Evolutionary conservation across 164 flowering plant genomes (phyloP).

Genomic region (Aristolochia fimbriata): DNA sequence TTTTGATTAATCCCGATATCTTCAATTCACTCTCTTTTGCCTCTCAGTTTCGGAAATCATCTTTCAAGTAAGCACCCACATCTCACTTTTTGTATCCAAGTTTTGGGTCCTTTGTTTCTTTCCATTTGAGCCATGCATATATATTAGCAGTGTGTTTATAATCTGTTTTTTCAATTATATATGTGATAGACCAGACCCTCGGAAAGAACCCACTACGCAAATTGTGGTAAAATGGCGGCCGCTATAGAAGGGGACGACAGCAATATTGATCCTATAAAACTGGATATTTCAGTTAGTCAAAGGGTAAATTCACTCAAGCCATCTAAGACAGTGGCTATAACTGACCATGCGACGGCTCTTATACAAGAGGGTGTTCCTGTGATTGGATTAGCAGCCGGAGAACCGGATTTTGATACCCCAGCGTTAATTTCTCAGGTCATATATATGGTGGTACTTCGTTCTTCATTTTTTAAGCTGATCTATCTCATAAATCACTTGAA

Average conservation of each 20-base stretch:
- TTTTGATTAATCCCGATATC: constrained; percentile 6
- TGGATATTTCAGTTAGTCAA: constrained; percentile 71
- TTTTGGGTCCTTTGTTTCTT: not conserved
- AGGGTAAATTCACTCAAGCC: constrained; percentile 86
- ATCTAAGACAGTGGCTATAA: constrained; percentile 80
- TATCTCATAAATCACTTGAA: not conserved
- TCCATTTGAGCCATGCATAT: too few species aligned
- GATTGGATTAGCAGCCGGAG: constrained; percentile 85
- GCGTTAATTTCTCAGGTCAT: constrained; percentile 62
- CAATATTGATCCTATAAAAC: constrained; percentile 22
- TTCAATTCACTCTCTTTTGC: constrained; percentile 30
- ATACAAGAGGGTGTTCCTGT: constrained; percentile 87
- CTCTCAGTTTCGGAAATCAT: constrained; percentile 18
- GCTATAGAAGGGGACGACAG: constrained; percentile 30
- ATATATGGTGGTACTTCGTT: too few species aligned
- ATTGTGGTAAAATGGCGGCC: constrained; percentile 17
- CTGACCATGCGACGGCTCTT: constrained; percentile 88
- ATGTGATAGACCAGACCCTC: constrained; percentile 19
- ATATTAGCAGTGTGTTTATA: not conserved
- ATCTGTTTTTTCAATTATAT: too few species aligned
- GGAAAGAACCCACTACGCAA: constrained; percentile 12
- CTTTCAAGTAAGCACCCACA: constrained; percentile 26
- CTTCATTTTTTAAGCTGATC: not conserved
- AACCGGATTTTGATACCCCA: constrained; percentile 97
- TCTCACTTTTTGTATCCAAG: not conserved